phyloP scores from a whole-genome alignment of 208 protist species.

The Crithidia sp. region DNA sequence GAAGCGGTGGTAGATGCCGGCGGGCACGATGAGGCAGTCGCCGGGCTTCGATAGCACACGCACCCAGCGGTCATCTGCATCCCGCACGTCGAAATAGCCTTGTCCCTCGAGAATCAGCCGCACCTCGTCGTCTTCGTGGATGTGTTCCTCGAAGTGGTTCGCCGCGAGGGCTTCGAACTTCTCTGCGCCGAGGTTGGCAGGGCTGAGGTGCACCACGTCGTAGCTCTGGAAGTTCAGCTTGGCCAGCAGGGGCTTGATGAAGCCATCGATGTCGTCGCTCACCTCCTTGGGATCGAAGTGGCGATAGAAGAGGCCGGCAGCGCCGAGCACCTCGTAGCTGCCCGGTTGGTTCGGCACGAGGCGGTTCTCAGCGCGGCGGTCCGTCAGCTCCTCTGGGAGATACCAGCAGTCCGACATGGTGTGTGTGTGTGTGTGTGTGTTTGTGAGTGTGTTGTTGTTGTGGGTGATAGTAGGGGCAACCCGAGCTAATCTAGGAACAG shows the following conservation, averaged over 20 bases:
- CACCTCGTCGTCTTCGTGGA: conserved; percentile 92
- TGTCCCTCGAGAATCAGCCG: conserved; percentile 70
- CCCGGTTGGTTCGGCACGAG: conserved; percentile 44
- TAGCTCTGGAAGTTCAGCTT: conserved; percentile 52
- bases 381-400: conserved; percentile 45
- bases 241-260: conserved; percentile 42
- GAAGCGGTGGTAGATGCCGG: conserved; percentile 92
- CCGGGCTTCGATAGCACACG: conserved; percentile 62
- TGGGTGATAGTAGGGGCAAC: neutral
- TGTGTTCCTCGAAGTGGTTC: conserved; percentile 79
- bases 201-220: conserved; percentile 55
- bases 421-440: neutral
- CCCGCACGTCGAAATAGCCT: conserved; percentile 90
- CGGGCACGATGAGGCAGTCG: conserved; percentile 71
- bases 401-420: conserved; percentile 69
- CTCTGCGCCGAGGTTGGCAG: conserved; percentile 31
- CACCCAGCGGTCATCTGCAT: conserved; percentile 71
- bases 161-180: conserved; percentile 55
- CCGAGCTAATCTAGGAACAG: too few species aligned
- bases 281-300: conserved; percentile 40
- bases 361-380: conserved; percentile 61
- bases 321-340: conserved; percentile 49
- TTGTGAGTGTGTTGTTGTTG: neutral
- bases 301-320: conserved; percentile 44
- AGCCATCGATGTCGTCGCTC: conserved; percentile 30